These are phyloP conservation scores for Penicillium expansum DNA, from an alignment of 2,329 filamentous ascomycete species.

Conservation along the genomic window DNA sequence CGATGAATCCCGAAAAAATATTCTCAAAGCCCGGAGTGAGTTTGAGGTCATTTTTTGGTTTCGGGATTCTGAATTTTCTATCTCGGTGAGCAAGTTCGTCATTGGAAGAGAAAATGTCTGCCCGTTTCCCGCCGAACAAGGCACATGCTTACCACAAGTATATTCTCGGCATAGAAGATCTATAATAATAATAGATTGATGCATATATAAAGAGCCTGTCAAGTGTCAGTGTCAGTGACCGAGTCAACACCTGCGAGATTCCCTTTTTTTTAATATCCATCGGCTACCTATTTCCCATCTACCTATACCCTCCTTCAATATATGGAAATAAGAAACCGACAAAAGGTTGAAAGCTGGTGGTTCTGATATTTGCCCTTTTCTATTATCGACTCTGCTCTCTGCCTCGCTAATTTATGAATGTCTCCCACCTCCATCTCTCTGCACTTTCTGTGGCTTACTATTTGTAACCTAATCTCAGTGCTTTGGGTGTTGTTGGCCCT, in stretches of 20 bases:
- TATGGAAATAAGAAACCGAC: not conserved
- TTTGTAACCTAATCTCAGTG: not conserved
- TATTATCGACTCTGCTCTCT: not conserved
- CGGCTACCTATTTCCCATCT: not conserved
- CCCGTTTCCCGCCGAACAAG: not conserved
- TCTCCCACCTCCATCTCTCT: not conserved
- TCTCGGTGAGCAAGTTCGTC: not conserved
- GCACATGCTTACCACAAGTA: not conserved
- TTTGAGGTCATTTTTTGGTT: not conserved
- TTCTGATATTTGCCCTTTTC: not conserved
- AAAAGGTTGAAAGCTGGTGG: not conserved
- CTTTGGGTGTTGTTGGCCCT: not conserved
- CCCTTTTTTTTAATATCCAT: too few species aligned
- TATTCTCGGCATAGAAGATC: not conserved
- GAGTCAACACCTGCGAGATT: too few species aligned
- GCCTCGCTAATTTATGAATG: not conserved
- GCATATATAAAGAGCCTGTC: not conserved
- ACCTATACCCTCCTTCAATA: not conserved
- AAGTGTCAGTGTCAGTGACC: too few species aligned
- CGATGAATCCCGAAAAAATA: constrained; percentile 19
- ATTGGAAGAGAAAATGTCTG: too few species aligned
- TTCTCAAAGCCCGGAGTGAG: constrained; percentile 5
- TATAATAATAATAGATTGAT: not conserved
- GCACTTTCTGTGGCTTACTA: not conserved
- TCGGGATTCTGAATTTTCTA: not conserved